Evolutionary conservation across 495 filamentous ascomycete species (phyloP), one percentile per base, ranked within the genome.

Genomic region (Aspergillus egyptiacus): DNA sequence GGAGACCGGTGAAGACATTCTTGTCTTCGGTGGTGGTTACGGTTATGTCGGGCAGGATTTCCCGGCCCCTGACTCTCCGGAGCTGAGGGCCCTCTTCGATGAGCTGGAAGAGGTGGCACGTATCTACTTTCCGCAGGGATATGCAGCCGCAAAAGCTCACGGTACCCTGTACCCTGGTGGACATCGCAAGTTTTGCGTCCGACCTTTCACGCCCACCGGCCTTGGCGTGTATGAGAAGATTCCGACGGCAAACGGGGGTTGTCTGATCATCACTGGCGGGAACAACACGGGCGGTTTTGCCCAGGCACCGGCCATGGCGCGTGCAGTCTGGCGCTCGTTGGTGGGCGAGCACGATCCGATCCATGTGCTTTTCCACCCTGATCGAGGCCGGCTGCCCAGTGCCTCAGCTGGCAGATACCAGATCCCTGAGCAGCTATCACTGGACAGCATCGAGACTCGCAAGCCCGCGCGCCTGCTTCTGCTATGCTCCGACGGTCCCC

Each of bases 71-170:
- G 40, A 43, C n/a, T 34, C 44, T 20, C 43, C 45, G 10, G 51
- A 48, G 31, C 24, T 54, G 28, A 33, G 33, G 43, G 51, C 46
- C 24, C 23, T 55, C 2, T 42, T 30, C 3, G 37, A 51, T n/a
- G 37, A 37, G 5, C 47, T 50, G 3, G 46, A 55, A 30, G 25
- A 28, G 10, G 25, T 28, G 25, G 25, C 25, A 10, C 25, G 10
- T 10, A 28, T 10, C 5, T 28, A 28, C 25, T 28, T 28, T 10
- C 25, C 25, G 5, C 5, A 5, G 25, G 25, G 25, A 28, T 28
- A 28, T 28, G 5, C 5, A 10, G 5, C 5, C 25, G 25, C 25
- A 22, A 20, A 36, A 41, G 53, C 45, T 17, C 46, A 6, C n/a
- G 40, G 40, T 14, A 43, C 20, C 17, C 24, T 43, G 40, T 43